Percentiles rank a stretch among this genome's conserved stretches.
These are phyloP conservation scores for Fusarium acutatum DNA, from an alignment of 2,329 filamentous ascomycete genomes.

Conservation along the genomic window DNA sequence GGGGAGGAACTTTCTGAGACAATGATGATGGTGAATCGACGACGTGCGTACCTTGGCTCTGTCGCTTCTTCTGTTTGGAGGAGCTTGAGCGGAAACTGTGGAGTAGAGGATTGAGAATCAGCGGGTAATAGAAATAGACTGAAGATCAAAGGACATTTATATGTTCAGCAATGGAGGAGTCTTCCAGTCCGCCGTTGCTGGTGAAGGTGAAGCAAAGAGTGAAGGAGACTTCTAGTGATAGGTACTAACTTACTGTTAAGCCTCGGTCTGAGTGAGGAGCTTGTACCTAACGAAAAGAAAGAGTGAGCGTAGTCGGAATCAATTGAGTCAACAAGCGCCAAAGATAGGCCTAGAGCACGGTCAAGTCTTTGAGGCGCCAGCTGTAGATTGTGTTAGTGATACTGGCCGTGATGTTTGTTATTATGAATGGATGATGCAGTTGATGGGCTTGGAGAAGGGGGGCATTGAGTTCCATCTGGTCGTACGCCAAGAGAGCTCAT, in stretches of 20 bases:
- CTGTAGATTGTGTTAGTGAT: constrained; percentile 7
- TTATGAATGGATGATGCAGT: constrained; percentile 29
- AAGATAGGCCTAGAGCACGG: background rate
- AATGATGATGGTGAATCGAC: constrained; percentile 32
- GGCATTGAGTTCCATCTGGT: constrained; percentile 11
- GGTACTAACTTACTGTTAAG: background rate
- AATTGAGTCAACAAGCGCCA: background rate
- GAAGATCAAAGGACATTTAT: constrained; percentile 12
- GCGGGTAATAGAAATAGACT: constrained; percentile 27
- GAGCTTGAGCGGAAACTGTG: constrained; percentile 12
- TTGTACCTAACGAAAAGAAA: constrained; percentile 4
- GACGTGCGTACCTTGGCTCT: constrained; percentile 15
- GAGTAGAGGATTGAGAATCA: constrained; percentile 20
- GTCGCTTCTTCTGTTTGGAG: background rate
- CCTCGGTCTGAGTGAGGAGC: background rate
- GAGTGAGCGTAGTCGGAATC: background rate
- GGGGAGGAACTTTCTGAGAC: constrained; percentile 31
- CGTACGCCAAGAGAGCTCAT: constrained; percentile 24
- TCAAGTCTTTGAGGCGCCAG: background rate
- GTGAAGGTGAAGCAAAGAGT: background rate
- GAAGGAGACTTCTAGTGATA: background rate
- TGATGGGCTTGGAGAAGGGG: constrained; percentile 19
- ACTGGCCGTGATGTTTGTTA: constrained; percentile 13
- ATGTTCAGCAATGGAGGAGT: constrained; percentile 1
- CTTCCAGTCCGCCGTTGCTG: background rate